These are phyloP conservation scores for Heliocybe sulcata DNA, from an alignment of 1,284 basidiomycete species.

Conservation along the genomic window DNA sequence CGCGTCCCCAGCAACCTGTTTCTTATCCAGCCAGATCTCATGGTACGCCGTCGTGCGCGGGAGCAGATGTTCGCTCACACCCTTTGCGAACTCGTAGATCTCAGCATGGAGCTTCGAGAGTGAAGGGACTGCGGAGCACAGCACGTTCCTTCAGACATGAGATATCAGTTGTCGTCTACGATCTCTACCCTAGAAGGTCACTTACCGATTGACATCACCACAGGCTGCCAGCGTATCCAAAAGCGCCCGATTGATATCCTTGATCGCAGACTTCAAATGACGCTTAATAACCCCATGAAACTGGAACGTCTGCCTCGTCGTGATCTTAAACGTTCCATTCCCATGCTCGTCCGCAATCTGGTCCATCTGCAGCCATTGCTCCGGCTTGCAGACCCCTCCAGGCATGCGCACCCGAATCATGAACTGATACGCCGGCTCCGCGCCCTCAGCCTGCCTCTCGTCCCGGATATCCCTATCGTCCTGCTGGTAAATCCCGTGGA, in stretches of 20 bases:
- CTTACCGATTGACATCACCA: constrained; percentile 92
- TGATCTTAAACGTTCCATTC: constrained; percentile 94
- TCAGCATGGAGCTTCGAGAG: constrained; percentile 80
- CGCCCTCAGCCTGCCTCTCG: constrained; percentile 87
- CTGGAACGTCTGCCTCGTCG: constrained; percentile 98
- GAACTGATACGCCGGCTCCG: constrained; percentile 96
- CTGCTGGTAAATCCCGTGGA: constrained; percentile 97
- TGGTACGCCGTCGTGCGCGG: constrained; percentile 94
- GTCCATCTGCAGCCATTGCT: constrained; percentile 96
- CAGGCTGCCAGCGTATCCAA: constrained; percentile 98
- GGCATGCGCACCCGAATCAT: constrained; percentile 99
- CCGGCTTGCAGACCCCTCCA: constrained; percentile 86
- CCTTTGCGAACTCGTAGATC: constrained; percentile 84
- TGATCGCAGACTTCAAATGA: constrained; percentile 94
- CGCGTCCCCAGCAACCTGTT: constrained; percentile 87
- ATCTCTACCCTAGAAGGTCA: constrained; percentile 9
- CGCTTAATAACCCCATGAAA: constrained; percentile 99
- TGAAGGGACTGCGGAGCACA: constrained; percentile 89
- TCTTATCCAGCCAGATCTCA: constrained; percentile 99
- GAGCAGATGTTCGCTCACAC: constrained; percentile 82
- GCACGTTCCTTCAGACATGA: constrained; percentile 70
- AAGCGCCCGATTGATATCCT: constrained; percentile 88
- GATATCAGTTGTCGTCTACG: constrained; percentile 5
- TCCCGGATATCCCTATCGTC: constrained; percentile 98
- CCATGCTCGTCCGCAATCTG: constrained; percentile 95